Evolutionary conservation across 495 filamentous ascomycete species (phyloP), one percentile per base, ranked within the genome.

Genomic region (Xanthoparmelia taractica): DNA sequence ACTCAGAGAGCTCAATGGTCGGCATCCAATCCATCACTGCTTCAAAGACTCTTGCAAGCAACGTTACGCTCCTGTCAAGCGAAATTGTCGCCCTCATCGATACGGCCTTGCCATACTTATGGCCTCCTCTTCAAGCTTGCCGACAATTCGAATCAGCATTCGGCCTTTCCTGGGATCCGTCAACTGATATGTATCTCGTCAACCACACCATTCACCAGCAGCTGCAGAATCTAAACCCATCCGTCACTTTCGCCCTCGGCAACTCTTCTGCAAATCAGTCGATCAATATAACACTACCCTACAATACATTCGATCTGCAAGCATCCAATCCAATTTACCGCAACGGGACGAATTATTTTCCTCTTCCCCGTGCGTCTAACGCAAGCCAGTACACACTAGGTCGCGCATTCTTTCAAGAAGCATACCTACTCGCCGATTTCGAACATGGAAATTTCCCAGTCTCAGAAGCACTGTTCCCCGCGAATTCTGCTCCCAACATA

Each of bases 331-430:
- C 77, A 0, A 66, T 79, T 0, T 67, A 77, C 20, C 48, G 67
- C 0, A 73, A 74, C 37, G 65, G 64, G 5, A 67, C 67, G 18
- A 69, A 72, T 41, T 84, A 84, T 63, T 85, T 84, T 60, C 83
- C 83, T 0, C 70, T 85, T 27, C 74, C 74, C 34, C 69, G 78
- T 17, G 79, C 78, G 8, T 68, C 69, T 27, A 77, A 79, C 64
- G 65, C 75, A 18, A 73, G 68, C 0, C 81, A 84, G 61, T 84
- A 81, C 68, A 78, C 77, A 0, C 72, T 85, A 2, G 83, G 82
- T 4, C 73, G 82, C 17, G 73, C 76, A 5, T 84, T 85, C 48
- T 66, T 85, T 17, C 83, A 84, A 70, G 82, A 84, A 73, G 77
- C 81, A 4, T 71, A 67, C 58, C 31, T 71, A 15, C 17, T 65